Percentiles rank a stretch among this genome's conserved stretches.
Conservation (phyloP, 768 basidiomycete genomes). For the Lyophyllum decastes region DNA sequence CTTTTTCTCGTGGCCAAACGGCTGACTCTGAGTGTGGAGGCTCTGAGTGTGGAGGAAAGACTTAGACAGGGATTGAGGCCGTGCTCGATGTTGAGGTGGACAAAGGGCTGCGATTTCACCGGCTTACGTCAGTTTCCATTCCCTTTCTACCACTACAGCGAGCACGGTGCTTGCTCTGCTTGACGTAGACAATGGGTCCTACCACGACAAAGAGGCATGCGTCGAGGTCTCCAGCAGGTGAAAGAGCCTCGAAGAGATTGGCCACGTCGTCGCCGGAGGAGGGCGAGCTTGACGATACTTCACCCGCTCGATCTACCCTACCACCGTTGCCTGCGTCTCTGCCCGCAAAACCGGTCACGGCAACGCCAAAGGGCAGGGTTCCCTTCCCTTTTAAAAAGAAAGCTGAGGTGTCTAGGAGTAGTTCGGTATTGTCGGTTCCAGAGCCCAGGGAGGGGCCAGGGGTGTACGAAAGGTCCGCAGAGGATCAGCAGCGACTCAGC, state of each 20-base stretch:
- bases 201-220: conserved; percentile 56
- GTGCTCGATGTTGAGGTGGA: neutral
- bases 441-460: conserved; percentile 24
- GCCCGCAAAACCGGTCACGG: conserved; percentile 33
- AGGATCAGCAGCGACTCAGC: conserved; percentile 41
- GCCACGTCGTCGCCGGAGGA: conserved; percentile 77
- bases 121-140: conserved; percentile 21
- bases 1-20: neutral
- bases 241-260: conserved; percentile 55
- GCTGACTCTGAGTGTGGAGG: neutral
- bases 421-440: conserved; percentile 10
- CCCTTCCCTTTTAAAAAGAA: conserved; percentile 80
- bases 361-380: conserved; percentile 45
- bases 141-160: conserved; percentile 15
- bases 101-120: neutral
- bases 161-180: conserved; percentile 12
- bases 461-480: conserved; percentile 41
- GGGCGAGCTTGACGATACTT: conserved; percentile 74
- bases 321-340: conserved; percentile 26
- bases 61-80: neutral
- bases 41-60: neutral
- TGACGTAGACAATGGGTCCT: conserved; percentile 21
- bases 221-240: conserved; percentile 49
- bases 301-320: conserved; percentile 20
- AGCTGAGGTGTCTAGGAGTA: conserved; percentile 22